Evolutionary conservation across 1,139 yeast genomes (phyloP).

Genomic region (Pichia sp.): DNA sequence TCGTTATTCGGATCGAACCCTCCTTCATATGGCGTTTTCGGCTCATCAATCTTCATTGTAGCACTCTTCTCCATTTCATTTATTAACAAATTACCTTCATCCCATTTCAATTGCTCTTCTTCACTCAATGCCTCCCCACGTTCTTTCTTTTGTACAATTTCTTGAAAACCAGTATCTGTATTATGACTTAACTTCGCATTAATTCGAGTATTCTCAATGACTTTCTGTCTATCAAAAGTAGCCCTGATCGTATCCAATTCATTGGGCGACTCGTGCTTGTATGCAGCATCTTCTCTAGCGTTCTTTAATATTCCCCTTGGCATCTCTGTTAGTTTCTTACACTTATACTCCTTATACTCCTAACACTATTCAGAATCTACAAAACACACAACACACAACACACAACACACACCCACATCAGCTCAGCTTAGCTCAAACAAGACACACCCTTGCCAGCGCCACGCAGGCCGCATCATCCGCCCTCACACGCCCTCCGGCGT

Average conservation of each 20-base stretch:
- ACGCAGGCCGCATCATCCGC: too few relatives aligned
- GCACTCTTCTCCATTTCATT: conserved; percentile 67
- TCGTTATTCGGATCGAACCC: conserved; percentile 83
- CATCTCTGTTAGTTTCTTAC: background rate
- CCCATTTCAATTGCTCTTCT: conserved; percentile 56
- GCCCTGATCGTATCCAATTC: conserved; percentile 11
- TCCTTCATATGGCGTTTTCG: conserved; percentile 95
- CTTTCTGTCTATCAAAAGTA: conserved; percentile 36
- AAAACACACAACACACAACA: too few relatives aligned
- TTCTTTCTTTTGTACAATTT: conserved; percentile 7
- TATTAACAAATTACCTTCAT: conserved; percentile 59
- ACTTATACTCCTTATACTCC: too few relatives aligned
- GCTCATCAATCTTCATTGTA: conserved; percentile 87
- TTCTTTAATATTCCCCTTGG: conserved; percentile 33
- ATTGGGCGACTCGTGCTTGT: conserved; percentile 20
- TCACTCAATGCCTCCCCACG: conserved; percentile 11
- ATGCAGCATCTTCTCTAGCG: conserved; percentile 29
- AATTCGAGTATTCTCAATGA: conserved; percentile 41
- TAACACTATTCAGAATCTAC: too few relatives aligned
- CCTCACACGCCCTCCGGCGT: too few relatives aligned
- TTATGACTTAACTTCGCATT: conserved; percentile 31
- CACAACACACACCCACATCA: too few relatives aligned
- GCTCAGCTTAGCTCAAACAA: too few relatives aligned
- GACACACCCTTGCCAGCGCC: too few relatives aligned
- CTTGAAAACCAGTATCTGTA: conserved; percentile 18